Conservation (phyloP, 495 filamentous ascomycete genomes). For the Penicillium pancosmium region DNA sequence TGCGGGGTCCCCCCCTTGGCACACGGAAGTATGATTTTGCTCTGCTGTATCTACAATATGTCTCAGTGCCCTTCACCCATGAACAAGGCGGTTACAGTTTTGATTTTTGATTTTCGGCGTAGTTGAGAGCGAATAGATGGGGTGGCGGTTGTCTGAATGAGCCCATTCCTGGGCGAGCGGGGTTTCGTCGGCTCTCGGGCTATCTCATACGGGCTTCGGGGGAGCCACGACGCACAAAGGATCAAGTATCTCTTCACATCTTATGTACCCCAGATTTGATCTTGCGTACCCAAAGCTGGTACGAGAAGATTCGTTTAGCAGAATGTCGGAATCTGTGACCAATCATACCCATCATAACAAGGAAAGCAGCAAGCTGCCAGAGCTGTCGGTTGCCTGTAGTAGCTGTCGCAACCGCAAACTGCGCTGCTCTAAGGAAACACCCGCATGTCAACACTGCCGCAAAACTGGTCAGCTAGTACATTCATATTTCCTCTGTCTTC, state of each 20-base stretch:
- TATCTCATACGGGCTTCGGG: neutral
- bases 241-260: neutral
- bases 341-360: conserved; percentile 6
- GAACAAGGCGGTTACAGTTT: too few relatives aligned
- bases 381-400: conserved; percentile 8
- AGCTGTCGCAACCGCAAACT: conserved; percentile 19
- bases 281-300: neutral
- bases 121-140: too few relatives aligned
- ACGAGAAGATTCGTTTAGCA: neutral
- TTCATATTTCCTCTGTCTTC: conserved; percentile 1
- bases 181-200: neutral
- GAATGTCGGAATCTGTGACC: conserved; percentile 6
- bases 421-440: conserved; percentile 22
- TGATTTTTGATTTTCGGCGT: too few relatives aligned
- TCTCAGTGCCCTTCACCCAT: too few relatives aligned
- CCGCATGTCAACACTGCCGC: conserved; percentile 9
- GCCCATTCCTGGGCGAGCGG: too few relatives aligned
- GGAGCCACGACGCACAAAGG: neutral
- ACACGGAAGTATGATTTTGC: too few relatives aligned
- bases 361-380: conserved; percentile 8
- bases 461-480: conserved; percentile 7
- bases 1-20: too few relatives aligned
- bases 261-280: neutral
- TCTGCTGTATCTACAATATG: too few relatives aligned
- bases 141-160: too few relatives aligned